Conservation (phyloP, 129 eudicot species). For the Centrapalus pauciflorus region DNA sequence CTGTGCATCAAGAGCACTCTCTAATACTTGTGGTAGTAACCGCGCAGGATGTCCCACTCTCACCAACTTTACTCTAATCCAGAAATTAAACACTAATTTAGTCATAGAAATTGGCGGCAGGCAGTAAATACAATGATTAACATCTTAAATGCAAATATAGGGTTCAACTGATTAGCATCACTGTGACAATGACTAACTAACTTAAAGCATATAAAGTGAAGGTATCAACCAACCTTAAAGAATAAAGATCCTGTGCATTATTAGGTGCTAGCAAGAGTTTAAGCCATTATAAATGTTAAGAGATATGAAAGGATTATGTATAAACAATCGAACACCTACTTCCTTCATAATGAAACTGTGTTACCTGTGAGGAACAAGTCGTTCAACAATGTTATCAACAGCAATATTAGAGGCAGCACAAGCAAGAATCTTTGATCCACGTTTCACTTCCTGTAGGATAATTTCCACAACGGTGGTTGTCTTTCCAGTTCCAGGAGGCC, state of each 20-base stretch:
- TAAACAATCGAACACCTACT: background rate
- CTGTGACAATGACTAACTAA: background rate
- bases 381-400: constrained; percentile 95
- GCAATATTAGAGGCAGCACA: constrained; percentile 99
- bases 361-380: constrained; percentile 94
- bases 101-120: background rate
- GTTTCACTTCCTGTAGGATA: constrained; percentile 90
- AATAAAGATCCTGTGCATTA: background rate
- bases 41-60: constrained; percentile 99
- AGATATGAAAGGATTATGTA: background rate
- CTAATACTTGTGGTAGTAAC: constrained; percentile 89
- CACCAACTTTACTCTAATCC: constrained; percentile 84
- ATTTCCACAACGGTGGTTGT: constrained; percentile 96
- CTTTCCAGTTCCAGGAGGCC: constrained; percentile 99
- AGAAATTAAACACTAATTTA: constrained; percentile 3
- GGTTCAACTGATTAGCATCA: background rate
- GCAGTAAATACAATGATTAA: background rate
- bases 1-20: constrained; percentile 95
- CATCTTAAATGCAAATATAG: background rate
- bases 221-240: too few species aligned
- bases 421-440: constrained; percentile 96
- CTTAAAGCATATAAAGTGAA: background rate
- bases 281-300: background rate
- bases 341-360: background rate
- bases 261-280: background rate